Conservation (phyloP, 2,329 filamentous ascomycete species). For the Epichloe elymi region DNA sequence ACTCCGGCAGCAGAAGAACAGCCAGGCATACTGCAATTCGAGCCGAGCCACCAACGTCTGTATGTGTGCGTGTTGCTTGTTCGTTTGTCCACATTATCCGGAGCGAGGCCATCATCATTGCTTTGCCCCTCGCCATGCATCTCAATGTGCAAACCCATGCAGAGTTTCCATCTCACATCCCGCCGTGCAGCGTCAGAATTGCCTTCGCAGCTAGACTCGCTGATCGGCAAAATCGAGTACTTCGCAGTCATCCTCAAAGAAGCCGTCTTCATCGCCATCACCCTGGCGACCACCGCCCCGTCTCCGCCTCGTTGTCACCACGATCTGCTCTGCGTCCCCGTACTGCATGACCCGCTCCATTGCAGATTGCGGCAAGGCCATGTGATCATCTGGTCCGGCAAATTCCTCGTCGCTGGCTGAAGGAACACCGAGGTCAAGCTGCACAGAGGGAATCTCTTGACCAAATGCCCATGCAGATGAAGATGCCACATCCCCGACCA, state of each 20-base stretch:
- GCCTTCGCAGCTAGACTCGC: slow-evolving; percentile 34
- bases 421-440: slow-evolving; percentile 39
- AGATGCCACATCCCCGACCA: slow-evolving; percentile 6
- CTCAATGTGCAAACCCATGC: too few species aligned
- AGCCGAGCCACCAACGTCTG: neutral
- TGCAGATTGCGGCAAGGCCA: slow-evolving; percentile 47
- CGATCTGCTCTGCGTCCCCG: slow-evolving; percentile 60
- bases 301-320: slow-evolving; percentile 67
- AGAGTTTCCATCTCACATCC: too few species aligned
- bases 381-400: slow-evolving; percentile 37
- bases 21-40: neutral
- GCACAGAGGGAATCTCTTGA: slow-evolving; percentile 34
- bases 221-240: slow-evolving; percentile 77
- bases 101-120: neutral
- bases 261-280: slow-evolving; percentile 53
- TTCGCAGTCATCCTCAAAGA: slow-evolving; percentile 89
- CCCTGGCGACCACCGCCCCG: slow-evolving; percentile 36
- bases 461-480: slow-evolving; percentile 45
- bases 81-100: neutral
- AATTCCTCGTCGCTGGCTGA: slow-evolving; percentile 38
- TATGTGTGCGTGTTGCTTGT: too few species aligned
- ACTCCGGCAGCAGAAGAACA: slow-evolving; percentile 1
- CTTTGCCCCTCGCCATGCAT: neutral
- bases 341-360: slow-evolving; percentile 51
- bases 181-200: too few species aligned